These are phyloP conservation scores for Hsuehochloa calcarea DNA, from an alignment of 176 grass and related monocot genomes.

Conservation along the genomic window DNA sequence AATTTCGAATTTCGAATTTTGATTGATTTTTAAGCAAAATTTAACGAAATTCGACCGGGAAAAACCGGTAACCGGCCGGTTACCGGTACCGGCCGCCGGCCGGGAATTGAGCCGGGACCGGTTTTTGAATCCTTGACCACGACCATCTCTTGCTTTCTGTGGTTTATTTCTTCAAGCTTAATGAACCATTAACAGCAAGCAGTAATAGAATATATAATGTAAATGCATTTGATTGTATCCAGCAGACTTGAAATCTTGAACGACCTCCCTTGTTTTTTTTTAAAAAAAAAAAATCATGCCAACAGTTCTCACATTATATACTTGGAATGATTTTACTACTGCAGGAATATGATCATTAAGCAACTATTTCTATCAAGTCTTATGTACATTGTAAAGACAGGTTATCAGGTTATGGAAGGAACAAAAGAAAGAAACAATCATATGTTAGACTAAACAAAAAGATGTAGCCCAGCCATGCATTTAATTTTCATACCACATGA, in stretches of 20 bases:
- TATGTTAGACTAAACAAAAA: neutral
- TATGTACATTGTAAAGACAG: neutral
- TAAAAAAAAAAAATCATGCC: neutral
- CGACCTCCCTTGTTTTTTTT: neutral
- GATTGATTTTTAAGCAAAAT: too few species aligned
- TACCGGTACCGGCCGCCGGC: too few species aligned
- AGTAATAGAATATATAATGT: neutral
- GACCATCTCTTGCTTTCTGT: neutral
- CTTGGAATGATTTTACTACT: slow-evolving; percentile 1
- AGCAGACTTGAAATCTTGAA: neutral
- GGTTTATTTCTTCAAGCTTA: neutral
- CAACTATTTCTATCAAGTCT: neutral
- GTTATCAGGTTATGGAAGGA: neutral
- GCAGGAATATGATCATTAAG: neutral
- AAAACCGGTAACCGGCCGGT: too few species aligned
- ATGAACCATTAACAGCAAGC: neutral
- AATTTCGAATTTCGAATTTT: too few species aligned
- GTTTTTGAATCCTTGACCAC: too few species aligned
- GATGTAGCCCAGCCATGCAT: neutral
- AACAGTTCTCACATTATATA: neutral
- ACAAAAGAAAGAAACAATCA: neutral
- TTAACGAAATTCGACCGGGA: too few species aligned
- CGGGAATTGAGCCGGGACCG: too few species aligned
- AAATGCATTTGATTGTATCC: neutral
- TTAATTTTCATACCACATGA: slow-evolving; percentile 48